phyloP scores from a whole-genome alignment of 1,139 yeast species.

The Scheffersomyces insectosa region DNA sequence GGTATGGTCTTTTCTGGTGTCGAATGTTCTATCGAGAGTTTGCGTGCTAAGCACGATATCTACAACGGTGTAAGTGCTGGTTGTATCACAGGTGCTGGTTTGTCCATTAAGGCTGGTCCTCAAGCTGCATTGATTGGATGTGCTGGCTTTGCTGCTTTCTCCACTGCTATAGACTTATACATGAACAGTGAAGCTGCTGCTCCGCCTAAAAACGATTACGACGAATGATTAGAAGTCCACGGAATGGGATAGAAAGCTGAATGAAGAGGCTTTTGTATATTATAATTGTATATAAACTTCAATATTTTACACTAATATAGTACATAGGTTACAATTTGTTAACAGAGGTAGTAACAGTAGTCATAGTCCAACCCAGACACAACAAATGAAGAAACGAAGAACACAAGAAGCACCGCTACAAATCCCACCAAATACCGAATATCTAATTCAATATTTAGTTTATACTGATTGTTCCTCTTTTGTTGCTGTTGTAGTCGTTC shows the following conservation, averaged over 20 bases:
- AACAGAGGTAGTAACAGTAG: conserved; percentile 42
- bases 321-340: conserved; percentile 3
- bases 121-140: conserved; percentile 90
- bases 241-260: not conserved
- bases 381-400: conserved; percentile 21
- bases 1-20: conserved; percentile 95
- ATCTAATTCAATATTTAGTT: not conserved
- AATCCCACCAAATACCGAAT: not conserved
- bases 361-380: conserved; percentile 34
- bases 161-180: conserved; percentile 89
- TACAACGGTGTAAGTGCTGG: conserved; percentile 94
- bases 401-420: conserved; percentile 7
- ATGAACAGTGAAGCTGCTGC: conserved; percentile 82
- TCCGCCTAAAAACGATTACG: conserved; percentile 90
- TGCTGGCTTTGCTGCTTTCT: conserved; percentile 97
- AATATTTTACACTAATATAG: conserved; percentile 3
- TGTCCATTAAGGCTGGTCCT: conserved; percentile 91
- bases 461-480: not conserved
- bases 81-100: conserved; percentile 89
- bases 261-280: not conserved
- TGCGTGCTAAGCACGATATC: conserved; percentile 89
- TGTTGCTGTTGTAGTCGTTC: not conserved
- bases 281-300: conserved; percentile 1
- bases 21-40: conserved; percentile 83
- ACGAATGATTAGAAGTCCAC: conserved; percentile 45